Evolutionary conservation across 306 rosid species (phyloP), one percentile per base, ranked within the genome.

Genomic region (Argentina anserina): DNA sequence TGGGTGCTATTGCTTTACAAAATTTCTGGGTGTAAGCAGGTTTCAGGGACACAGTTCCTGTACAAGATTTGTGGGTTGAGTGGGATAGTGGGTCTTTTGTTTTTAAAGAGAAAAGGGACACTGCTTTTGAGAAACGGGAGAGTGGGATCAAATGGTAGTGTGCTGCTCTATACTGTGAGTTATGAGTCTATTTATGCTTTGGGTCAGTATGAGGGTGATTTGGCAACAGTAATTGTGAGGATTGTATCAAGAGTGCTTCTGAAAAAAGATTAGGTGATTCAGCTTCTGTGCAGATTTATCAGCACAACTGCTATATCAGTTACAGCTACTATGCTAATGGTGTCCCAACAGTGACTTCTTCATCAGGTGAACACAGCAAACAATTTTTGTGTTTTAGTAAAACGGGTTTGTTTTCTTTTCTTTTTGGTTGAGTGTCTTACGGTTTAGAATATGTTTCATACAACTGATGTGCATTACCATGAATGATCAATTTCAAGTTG

Each of bases 141-240:
- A 85, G 70, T 70, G 91, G 91, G 2, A 86, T 94, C 17, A 86
- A n/a, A n/a, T n/a, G n/a, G n/a, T n/a, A 84, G 76, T 84, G 72
- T 49, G 86, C 87, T 4, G 60, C 86, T 91, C 46, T 91, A 89
- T 79, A 83, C 96, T 0, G 96, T 91, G 59, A 91, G 80, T 3
- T 89, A 85, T 59, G 79, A 86, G 83, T 82, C 89, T 9, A 66
- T 94, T 7, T 94, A 89, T 68, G 96, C 84, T 52, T 69, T 91
- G 84, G 99, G 93, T 3, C 99, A 94, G 88, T 94, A 97, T 29
- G 90, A 94, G 40, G 91, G 97, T 17, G 79, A 81, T 84, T 81
- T 94, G 82, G 84, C 29, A 74, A 43, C 68, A 83, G 71, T 15
- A 92, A 87, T 83, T 94, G 98, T 78, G 90, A 75, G 4, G 82